Base-by-base conservation (phyloP, 179 eudicot genomes). In the Silene noctiflora region DNA sequence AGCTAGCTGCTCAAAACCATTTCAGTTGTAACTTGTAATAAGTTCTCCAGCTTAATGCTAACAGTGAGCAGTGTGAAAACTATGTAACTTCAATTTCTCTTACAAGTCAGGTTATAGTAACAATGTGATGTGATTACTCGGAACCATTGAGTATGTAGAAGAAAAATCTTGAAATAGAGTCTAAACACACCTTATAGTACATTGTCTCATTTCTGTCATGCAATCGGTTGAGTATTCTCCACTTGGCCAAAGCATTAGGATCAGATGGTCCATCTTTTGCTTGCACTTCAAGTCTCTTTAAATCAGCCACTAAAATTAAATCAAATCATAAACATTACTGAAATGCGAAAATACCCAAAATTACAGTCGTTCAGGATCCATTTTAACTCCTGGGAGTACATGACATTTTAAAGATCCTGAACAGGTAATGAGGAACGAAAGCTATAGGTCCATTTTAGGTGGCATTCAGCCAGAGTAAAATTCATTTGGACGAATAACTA, bases 171-270 rank as follows among this genome's bases (percentile, higher is more conserved):
- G 17, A 66, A 33, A 44, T n/a, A 75, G 55, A 53, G 68, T 53
- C 46, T 66, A 56, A 71, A 80, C 86, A 76, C 77, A 89, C 98
- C 87, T 95, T 89, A 82, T 89, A 92, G 83, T 88, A 92, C 99
- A 95, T 92, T 2, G 99, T 89, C 86, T 95, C 99, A 81, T 95
- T 95, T 77, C 99, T 90, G 82, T 95, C 99, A 83, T 95, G 99
- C 84, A 95, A 82, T 31, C 99, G 88, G 72, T 95, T 95, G 17
- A 95, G 95, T 80, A 95, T 92, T 55, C 99, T 89, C 99, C 99
- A 95, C 81, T 87, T 95, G 69, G 99, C 99, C 84, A 95, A 85
- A 78, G 89, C 91, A 83, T 95, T 76, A 63, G 99, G 90, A 83
- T 95, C 99, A 46, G 92, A 87, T 74, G 97, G 96, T 70, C 99